Percentiles rank a stretch among this genome's conserved stretches.
These are phyloP conservation scores for Colletotrichum gigasporum DNA, from an alignment of 2,329 filamentous ascomycete genomes.

Conservation along the genomic window DNA sequence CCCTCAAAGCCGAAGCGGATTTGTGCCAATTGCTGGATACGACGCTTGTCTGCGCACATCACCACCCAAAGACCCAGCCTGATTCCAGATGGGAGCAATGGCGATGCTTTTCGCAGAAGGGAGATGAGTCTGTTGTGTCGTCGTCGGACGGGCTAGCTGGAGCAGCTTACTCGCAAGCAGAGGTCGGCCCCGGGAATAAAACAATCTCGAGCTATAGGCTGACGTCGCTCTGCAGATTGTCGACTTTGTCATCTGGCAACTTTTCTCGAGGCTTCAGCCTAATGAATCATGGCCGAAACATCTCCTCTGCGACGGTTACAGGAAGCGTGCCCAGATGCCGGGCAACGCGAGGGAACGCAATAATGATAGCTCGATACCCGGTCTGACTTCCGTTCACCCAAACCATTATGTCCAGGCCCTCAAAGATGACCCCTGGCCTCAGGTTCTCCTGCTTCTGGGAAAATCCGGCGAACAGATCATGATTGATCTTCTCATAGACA, in stretches of 20 bases:
- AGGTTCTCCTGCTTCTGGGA: slow-evolving; percentile 78
- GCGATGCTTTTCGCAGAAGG: slow-evolving; percentile 68
- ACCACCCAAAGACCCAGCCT: slow-evolving; percentile 4
- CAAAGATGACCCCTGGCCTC: slow-evolving; percentile 78
- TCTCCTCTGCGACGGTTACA: slow-evolving; percentile 85
- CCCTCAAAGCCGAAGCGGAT: slow-evolving; percentile 46
- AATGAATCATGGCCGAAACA: slow-evolving; percentile 68
- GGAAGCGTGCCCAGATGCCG: slow-evolving; percentile 51
- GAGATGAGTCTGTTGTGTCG: slow-evolving; percentile 66
- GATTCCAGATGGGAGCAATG: slow-evolving; percentile 64
- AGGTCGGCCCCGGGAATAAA: slow-evolving; percentile 55
- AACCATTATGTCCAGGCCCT: slow-evolving; percentile 78
- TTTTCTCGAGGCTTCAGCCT: slow-evolving; percentile 70
- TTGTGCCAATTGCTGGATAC: slow-evolving; percentile 73
- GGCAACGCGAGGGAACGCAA: slow-evolving; percentile 39
- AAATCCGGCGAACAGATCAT: slow-evolving; percentile 80
- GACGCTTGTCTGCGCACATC: slow-evolving; percentile 69
- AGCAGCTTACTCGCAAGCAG: slow-evolving; percentile 66
- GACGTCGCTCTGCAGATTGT: slow-evolving; percentile 65
- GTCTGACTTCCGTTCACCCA: slow-evolving; percentile 68
- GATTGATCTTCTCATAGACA: slow-evolving; percentile 79
- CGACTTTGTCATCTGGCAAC: slow-evolving; percentile 79
- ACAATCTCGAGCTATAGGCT: slow-evolving; percentile 8
- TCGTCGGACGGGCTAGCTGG: slow-evolving; percentile 56
- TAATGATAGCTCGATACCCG: slow-evolving; percentile 62